Evolutionary conservation across 768 basidiomycete genomes (phyloP), one percentile per base, ranked within the genome.

Genomic region (Lentinus brumalis): DNA sequence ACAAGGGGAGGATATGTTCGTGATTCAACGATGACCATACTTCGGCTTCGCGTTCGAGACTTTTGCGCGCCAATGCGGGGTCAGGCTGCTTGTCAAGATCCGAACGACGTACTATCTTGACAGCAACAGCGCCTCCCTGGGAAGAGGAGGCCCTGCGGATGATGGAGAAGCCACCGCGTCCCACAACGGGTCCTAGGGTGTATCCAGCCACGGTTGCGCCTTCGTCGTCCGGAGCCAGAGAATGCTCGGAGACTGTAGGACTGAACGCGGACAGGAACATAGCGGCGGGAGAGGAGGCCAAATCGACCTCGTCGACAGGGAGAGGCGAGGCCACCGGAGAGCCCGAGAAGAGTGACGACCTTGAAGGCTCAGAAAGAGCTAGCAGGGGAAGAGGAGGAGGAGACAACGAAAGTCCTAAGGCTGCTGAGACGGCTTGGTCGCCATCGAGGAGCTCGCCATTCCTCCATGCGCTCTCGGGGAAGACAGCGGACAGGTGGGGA

Each of bases 1-100:
- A 92, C 46, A 96, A 84, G 11, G 94, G 94, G 15, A 97, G 83
- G 62, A 95, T 83, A 68, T 95, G 88, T 70, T 94, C 91, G 71
- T 96, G 94, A 53, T 82, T 85, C 66, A 94, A 84, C 0, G 85
- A 80, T 1, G 83, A 76, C 93, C 93, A 95, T 14, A 92, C 76
- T 12, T 77, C 70, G 12, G 86, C 84, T 77, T 96, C 93, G 51
- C 84, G 86, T 59, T 86, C 81, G 45, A 94, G 79, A 47, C 82
- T 83, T 61, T 81, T 83, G 62, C 78, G 81, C 11, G 80, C 76
- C 7, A 77, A 69, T 29, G 74, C 66, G 2, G 86, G 76, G 61
- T 87, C 76, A 3, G 74, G 72, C 62, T 84, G 82, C 63, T 81
- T 83, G 61, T 78, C 75, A 38, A 86, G 66, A 56, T 88, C 85